These are phyloP conservation scores for Amesomyces nigricolor DNA, from an alignment of 2,329 filamentous ascomycete species.

Conservation along the genomic window DNA sequence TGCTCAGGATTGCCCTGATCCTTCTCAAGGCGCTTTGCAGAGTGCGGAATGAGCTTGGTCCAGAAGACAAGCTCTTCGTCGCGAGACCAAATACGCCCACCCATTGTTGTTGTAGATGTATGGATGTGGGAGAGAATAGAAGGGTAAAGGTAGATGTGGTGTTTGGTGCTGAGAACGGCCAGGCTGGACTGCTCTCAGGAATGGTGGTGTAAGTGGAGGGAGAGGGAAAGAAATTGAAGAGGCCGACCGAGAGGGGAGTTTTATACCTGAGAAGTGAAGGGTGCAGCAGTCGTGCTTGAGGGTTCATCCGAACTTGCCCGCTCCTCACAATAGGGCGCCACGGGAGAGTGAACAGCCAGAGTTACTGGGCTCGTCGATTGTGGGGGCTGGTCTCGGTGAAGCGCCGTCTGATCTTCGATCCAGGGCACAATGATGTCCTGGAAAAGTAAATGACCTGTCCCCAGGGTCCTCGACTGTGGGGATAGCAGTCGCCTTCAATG, in stretches of 20 bases:
- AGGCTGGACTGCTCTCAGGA: background rate
- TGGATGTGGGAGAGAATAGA: background rate
- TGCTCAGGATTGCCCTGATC: slow-evolving; percentile 10
- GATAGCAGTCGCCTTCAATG: background rate
- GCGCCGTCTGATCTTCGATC: background rate
- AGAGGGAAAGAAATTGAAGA: background rate
- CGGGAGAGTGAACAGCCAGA: background rate
- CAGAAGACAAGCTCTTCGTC: slow-evolving; percentile 48
- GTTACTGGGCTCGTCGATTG: background rate
- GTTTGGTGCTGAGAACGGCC: background rate
- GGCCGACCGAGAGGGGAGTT: background rate
- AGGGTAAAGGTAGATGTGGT: background rate
- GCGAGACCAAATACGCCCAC: slow-evolving; percentile 45
- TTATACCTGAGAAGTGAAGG: background rate
- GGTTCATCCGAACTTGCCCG: background rate
- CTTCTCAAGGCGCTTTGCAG: slow-evolving; percentile 24
- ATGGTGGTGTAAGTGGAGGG: background rate
- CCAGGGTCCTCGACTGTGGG: background rate
- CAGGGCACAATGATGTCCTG: background rate
- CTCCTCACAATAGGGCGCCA: background rate
- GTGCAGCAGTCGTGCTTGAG: background rate
- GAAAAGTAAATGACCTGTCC: background rate
- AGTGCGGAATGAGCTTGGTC: slow-evolving; percentile 30
- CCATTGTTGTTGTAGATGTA: slow-evolving; percentile 35
- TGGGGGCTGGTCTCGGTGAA: background rate